phyloP scores from a whole-genome alignment of 441 rosid genomes.

The Gossypium gossypioides region DNA sequence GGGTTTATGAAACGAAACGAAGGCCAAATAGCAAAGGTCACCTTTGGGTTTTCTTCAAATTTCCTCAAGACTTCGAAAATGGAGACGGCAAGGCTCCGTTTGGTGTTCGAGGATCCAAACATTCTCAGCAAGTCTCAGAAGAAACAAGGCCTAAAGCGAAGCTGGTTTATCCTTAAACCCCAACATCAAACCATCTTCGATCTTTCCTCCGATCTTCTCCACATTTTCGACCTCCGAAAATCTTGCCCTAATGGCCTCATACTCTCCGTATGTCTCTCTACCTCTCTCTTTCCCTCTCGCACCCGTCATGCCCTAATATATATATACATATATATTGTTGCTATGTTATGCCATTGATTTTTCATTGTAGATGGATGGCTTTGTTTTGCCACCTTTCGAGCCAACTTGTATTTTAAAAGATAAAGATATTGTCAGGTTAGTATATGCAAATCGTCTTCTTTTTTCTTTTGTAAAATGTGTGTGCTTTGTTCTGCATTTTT shows the following conservation, averaged over 20 bases:
- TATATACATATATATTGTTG: background rate
- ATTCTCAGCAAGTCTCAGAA: background rate
- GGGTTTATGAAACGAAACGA: background rate
- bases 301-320: conserved; percentile 14
- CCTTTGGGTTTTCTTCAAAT: background rate
- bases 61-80: background rate
- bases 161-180: conserved; percentile 2
- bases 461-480: background rate
- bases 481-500: background rate
- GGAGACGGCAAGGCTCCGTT: background rate
- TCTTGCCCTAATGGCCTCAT: conserved; percentile 64
- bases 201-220: conserved; percentile 47
- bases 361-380: conserved; percentile 77
- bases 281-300: background rate
- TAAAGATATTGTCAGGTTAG: conserved; percentile 67
- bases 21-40: background rate
- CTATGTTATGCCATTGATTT: background rate
- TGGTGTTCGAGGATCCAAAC: background rate
- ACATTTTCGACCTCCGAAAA: conserved; percentile 42
- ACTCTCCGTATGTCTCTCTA: conserved; percentile 41
- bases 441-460: background rate
- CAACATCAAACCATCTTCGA: conserved; percentile 47
- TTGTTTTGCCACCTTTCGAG: conserved; percentile 76
- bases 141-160: background rate
- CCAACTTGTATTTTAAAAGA: conserved; percentile 61